Conservation (phyloP, 208 protist species). For the Crithidia brevicula region DNA sequence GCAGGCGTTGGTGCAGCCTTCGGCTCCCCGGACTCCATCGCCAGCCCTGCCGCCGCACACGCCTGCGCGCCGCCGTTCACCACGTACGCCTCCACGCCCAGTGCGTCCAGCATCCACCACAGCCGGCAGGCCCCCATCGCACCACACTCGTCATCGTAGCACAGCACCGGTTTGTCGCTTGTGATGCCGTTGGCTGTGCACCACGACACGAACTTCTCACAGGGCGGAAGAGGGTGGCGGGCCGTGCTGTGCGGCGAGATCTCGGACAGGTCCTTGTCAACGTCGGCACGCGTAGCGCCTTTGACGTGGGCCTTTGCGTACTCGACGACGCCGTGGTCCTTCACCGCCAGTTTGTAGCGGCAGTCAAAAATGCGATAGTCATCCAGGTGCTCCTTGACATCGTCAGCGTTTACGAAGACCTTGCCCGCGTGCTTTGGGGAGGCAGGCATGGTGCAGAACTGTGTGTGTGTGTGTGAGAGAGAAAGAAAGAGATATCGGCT, state of each 20-base stretch:
- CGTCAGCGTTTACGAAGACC: constrained; percentile 62
- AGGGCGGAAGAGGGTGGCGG: constrained; percentile 67
- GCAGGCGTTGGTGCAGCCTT: constrained; percentile 13
- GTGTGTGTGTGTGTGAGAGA: background rate
- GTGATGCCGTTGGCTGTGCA: constrained; percentile 57
- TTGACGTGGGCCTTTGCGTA: constrained; percentile 61
- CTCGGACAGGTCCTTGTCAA: constrained; percentile 60
- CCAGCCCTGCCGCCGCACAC: constrained; percentile 47
- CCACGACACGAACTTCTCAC: constrained; percentile 63
- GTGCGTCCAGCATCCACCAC: constrained; percentile 89
- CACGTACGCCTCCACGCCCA: constrained; percentile 84
- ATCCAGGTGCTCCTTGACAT: constrained; percentile 44
- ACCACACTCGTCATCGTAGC: constrained; percentile 84
- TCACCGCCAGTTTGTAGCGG: constrained; percentile 62
- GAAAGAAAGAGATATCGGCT: background rate
- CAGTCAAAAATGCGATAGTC: constrained; percentile 74
- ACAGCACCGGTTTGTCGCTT: constrained; percentile 57
- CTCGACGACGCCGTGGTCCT: constrained; percentile 43
- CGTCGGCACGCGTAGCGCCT: constrained; percentile 50
- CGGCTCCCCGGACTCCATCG: constrained; percentile 38
- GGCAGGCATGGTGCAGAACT: constrained; percentile 2
- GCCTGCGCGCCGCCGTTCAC: constrained; percentile 75
- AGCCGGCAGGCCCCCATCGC: constrained; percentile 74
- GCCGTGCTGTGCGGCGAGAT: constrained; percentile 29
- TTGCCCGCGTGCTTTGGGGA: constrained; percentile 32